Evolutionary conservation across 306 rosid species (phyloP).

Genomic region (Vachellia collinsii): DNA sequence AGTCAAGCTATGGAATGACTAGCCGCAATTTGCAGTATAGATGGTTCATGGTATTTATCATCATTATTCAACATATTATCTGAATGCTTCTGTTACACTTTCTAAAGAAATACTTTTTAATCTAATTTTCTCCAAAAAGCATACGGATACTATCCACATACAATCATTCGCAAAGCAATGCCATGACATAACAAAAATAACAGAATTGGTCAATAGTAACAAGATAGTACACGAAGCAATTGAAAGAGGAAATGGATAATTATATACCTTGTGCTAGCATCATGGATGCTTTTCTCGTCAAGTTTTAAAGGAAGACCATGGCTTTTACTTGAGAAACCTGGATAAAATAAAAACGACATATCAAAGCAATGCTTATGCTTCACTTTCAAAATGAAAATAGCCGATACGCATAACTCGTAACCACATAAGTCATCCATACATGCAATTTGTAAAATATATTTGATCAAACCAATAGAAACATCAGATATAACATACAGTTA

Average conservation of each 20-base stretch:
- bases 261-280: constrained; percentile 64
- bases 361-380: constrained; percentile 15
- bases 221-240: constrained; percentile 22
- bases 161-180: constrained; percentile 2
- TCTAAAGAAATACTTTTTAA: constrained; percentile 10
- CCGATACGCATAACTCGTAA: not conserved
- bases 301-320: constrained; percentile 50
- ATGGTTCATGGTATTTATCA: constrained; percentile 4
- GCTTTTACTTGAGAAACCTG: constrained; percentile 72
- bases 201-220: constrained; percentile 9
- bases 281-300: constrained; percentile 54
- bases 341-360: constrained; percentile 32
- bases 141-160: constrained; percentile 19
- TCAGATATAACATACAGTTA: not conserved
- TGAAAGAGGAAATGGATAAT: constrained; percentile 31
- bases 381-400: constrained; percentile 12
- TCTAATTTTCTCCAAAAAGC: constrained; percentile 12
- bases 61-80: constrained; percentile 11
- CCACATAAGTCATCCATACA: not conserved
- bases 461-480: not conserved
- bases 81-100: constrained; percentile 18
- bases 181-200: constrained; percentile 15
- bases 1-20: constrained; percentile 3
- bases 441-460: not conserved
- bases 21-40: not conserved